Evolutionary conservation across 495 filamentous ascomycete genomes (phyloP).

Genomic region (Chaetomium cochliodes): DNA sequence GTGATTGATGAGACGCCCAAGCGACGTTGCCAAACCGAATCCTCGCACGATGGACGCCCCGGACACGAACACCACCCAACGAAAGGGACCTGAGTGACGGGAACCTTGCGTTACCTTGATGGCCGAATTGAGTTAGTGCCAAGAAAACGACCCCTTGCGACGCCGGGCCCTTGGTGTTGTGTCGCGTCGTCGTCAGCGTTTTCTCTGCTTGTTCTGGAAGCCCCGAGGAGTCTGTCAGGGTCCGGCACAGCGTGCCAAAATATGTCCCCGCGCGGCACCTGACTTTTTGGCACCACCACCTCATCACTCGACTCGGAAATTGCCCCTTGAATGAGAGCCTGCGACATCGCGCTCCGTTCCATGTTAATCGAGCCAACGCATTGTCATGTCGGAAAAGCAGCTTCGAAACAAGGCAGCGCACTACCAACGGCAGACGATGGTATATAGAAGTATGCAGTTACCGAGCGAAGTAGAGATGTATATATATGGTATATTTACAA

Average conservation of each 20-base stretch:
- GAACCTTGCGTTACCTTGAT: background rate
- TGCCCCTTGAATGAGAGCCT: background rate
- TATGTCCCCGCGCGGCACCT: conserved; percentile 15
- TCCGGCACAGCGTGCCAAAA: conserved; percentile 20
- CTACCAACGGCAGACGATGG: background rate
- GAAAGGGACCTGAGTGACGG: background rate
- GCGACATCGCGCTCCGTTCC: background rate
- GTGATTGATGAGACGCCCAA: conserved; percentile 7
- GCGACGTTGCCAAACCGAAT: conserved; percentile 6
- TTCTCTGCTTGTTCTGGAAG: conserved; percentile 24
- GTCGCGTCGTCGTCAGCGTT: conserved; percentile 1
- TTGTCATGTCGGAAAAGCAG: no score
- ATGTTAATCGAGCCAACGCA: background rate
- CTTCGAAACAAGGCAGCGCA: background rate
- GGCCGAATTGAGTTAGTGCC: background rate
- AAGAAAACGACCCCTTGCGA: background rate
- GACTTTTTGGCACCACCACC: background rate
- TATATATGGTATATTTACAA: background rate
- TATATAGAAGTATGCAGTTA: no score
- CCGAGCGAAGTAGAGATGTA: background rate
- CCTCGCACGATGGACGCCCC: background rate
- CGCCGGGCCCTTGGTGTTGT: background rate
- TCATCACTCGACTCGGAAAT: background rate
- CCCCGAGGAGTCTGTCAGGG: conserved; percentile 11
- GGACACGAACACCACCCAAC: background rate